These are phyloP conservation scores for Heliosperma pusillum DNA, from an alignment of 148 eudicot genomes.

Conservation along the genomic window DNA sequence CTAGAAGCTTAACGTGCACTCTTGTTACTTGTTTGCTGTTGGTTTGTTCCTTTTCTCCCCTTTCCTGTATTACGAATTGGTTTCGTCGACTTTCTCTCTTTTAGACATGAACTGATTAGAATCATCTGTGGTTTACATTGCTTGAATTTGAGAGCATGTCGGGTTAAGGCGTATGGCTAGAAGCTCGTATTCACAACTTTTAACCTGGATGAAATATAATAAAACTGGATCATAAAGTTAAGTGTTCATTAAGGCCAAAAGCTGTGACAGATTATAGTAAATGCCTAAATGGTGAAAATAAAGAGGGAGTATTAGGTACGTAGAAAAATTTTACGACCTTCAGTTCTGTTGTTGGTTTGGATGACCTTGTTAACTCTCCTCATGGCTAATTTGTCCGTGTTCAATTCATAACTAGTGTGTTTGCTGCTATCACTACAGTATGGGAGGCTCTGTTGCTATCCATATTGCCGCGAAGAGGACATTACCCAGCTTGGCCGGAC, in stretches of 20 bases:
- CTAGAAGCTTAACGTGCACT: no score
- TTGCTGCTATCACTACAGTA: constrained; percentile 43
- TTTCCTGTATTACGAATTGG: no score
- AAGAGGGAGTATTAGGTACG: not conserved
- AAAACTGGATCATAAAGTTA: not conserved
- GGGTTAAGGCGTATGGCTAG: no score
- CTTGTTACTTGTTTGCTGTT: no score
- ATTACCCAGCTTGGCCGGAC: constrained; percentile 68
- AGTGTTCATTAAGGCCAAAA: not conserved
- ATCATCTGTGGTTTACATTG: no score
- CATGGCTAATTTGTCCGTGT: not conserved
- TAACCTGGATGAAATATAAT: not conserved
- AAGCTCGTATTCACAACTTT: not conserved
- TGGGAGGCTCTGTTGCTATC: constrained; percentile 95
- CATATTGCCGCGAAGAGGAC: constrained; percentile 86
- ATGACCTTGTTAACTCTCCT: not conserved
- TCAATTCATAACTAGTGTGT: not conserved
- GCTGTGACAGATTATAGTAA: not conserved
- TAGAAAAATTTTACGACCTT: not conserved
- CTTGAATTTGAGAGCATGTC: no score
- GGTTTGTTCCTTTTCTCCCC: no score
- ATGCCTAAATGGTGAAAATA: not conserved
- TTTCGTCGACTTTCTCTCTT: no score
- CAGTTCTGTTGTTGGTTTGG: not conserved
- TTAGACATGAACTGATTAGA: no score